These are phyloP conservation scores for Fusarium piperis DNA, from an alignment of 2,329 filamentous ascomycete species.

Conservation along the genomic window DNA sequence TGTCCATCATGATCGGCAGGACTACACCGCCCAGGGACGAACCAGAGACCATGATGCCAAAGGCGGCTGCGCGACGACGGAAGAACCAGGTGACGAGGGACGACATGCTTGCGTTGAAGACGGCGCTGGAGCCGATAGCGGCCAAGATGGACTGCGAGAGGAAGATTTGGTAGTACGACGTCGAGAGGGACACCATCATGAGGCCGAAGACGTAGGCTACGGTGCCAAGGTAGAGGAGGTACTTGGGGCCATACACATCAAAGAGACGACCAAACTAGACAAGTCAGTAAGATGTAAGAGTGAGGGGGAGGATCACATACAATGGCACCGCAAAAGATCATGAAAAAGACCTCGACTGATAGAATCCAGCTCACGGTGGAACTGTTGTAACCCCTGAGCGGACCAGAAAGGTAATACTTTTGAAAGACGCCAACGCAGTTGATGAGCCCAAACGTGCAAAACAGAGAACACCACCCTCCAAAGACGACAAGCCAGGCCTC, in stretches of 20 bases:
- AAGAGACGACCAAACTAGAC: constrained; percentile 65
- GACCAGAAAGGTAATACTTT: constrained; percentile 63
- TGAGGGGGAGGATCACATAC: constrained; percentile 46
- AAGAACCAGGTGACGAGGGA: constrained; percentile 62
- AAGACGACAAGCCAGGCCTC: constrained; percentile 67
- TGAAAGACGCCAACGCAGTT: constrained; percentile 66
- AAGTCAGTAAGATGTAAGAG: background rate
- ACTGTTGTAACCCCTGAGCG: constrained; percentile 57
- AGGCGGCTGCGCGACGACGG: constrained; percentile 60
- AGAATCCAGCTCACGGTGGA: constrained; percentile 69
- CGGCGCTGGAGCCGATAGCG: constrained; percentile 53
- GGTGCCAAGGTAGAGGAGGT: constrained; percentile 63
- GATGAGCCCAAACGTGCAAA: constrained; percentile 57
- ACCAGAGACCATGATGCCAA: constrained; percentile 64
- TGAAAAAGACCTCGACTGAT: constrained; percentile 61
- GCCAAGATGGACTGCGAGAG: constrained; percentile 54
- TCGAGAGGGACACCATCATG: constrained; percentile 69
- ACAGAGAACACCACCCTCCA: constrained; percentile 55
- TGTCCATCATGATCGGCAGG: constrained; percentile 69
- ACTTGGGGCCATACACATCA: constrained; percentile 71
- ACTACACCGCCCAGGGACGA: constrained; percentile 65
- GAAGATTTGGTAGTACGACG: constrained; percentile 56
- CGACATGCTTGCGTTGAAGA: constrained; percentile 56
- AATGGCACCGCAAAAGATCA: constrained; percentile 59
- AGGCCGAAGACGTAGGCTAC: constrained; percentile 69